Base-by-base conservation (phyloP, 345 rosid genomes). In the Eucalyptus cloeziana region DNA sequence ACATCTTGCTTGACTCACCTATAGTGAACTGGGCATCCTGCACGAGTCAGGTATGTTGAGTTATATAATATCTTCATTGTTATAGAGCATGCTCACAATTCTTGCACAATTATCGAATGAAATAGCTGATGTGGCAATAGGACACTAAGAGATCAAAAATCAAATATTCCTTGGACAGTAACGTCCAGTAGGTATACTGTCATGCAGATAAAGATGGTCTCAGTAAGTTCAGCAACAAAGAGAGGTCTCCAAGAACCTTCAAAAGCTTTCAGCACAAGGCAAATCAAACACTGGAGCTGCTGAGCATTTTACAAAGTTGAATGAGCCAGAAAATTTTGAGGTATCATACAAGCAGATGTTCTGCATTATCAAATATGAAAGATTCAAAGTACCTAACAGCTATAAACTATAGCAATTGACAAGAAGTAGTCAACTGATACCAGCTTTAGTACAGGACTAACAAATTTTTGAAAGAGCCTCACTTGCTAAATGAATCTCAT, bases 21-120 rank as follows among this genome's bases (percentile, higher is more conserved):
- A 97, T 92, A 21, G 94, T 94, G 92, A 98, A 95, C 94, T 97
- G 99, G 88, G 91, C 96, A 92, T 98, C 99, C 99, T 98, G 98
- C 92, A 91, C 62, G 87, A 27, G 87, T 40, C 40, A 44, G 85
- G 89, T 88, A 88, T 87, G 47, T 49, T 40, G 58, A 45, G 43
- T 88, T 27, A 88, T 49, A 67, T 54, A 4, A n/a, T 33, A 40
- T 76, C 47, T 40, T 69, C 15, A 22, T 58, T 49, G 44, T 49
- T 24, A 58, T 19, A 87, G 17, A 2, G 30, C 80, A 69, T 71
- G 86, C 45, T 76, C 85, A 40, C 85, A 21, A 76, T 76, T 13
- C 85, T 76, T 40, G 85, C 47, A 76, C 47, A 40, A 11, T 40
- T 40, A 40, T 4, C 8, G 30, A 76, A 40, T 76, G 85, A 40